Percentiles rank a stretch among this genome's conserved stretches.
Conservation (phyloP, 2,329 filamentous ascomycete genomes). For the Hyphodiscus sp. region DNA sequence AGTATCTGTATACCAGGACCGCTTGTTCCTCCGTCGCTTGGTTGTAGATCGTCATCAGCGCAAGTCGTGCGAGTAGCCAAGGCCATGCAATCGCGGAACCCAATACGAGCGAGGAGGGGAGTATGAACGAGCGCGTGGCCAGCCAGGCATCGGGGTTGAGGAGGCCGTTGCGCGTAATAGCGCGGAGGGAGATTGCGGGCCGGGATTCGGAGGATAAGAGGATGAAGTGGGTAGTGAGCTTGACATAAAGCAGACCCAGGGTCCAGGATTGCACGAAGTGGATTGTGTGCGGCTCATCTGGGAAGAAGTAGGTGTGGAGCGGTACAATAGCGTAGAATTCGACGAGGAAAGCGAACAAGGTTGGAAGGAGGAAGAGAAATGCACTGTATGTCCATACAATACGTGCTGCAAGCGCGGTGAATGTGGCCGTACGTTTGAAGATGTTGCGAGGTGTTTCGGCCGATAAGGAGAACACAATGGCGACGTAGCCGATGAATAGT, state of each 20-base stretch:
- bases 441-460: conserved; percentile 25
- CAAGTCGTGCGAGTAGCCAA: conserved; percentile 47
- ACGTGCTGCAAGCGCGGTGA: conserved; percentile 26
- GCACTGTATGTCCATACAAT: conserved; percentile 71
- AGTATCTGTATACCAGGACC: conserved; percentile 49
- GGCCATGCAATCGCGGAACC: conserved; percentile 58
- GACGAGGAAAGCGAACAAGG: conserved; percentile 70
- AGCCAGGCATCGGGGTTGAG: conserved; percentile 70
- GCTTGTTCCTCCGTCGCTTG: conserved; percentile 20
- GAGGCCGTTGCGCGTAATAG: conserved; percentile 69
- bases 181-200: conserved; percentile 66
- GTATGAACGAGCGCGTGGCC: conserved; percentile 78
- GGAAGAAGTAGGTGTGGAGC: conserved; percentile 37
- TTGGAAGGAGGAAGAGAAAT: conserved; percentile 72
- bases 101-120: conserved; percentile 64
- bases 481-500: conserved; percentile 27
- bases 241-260: conserved; percentile 82
- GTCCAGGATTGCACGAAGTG: conserved; percentile 93
- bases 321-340: conserved; percentile 88
- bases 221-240: conserved; percentile 66
- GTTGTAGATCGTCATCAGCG: conserved; percentile 36
- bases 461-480: conserved; percentile 23
- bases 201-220: conserved; percentile 63
- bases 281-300: conserved; percentile 56
- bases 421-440: conserved; percentile 13